Evolutionary conservation across 306 rosid species (phyloP).

Genomic region (Elaeagnus macrophylla): DNA sequence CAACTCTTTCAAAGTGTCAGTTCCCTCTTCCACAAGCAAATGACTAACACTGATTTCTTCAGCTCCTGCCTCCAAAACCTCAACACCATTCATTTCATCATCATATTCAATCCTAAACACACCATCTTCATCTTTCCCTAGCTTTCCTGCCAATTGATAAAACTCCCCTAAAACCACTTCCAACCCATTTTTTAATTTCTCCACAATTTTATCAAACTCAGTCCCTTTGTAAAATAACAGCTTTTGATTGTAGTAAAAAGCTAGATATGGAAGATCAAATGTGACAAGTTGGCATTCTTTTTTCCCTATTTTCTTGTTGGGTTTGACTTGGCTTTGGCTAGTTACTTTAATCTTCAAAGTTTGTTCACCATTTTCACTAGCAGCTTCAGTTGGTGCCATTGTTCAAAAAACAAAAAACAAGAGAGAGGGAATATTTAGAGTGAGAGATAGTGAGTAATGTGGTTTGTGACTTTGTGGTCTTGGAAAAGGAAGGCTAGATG

Average conservation of each 20-base stretch:
- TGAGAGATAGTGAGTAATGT: no score
- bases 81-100: constrained; percentile 60
- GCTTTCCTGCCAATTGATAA: constrained; percentile 71
- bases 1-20: constrained; percentile 42
- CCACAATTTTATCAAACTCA: constrained; percentile 45
- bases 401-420: no score
- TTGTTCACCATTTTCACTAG: constrained; percentile 21
- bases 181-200: constrained; percentile 63
- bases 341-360: constrained; percentile 43
- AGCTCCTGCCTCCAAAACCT: constrained; percentile 53
- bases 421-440: no score
- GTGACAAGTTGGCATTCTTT: constrained; percentile 68
- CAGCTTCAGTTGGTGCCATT: constrained; percentile 16
- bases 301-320: constrained; percentile 49
- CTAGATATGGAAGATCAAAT: constrained; percentile 83
- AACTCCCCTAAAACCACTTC: constrained; percentile 53
- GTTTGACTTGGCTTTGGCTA: constrained; percentile 44
- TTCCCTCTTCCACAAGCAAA: constrained; percentile 58
- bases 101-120: constrained; percentile 71
- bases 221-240: constrained; percentile 55
- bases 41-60: constrained; percentile 47
- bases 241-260: constrained; percentile 95
- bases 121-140: constrained; percentile 84
- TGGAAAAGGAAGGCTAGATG: no score
- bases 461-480: no score